phyloP scores from a whole-genome alignment of 1,284 basidiomycete species.

The Tetrapyrgos nigripes region DNA sequence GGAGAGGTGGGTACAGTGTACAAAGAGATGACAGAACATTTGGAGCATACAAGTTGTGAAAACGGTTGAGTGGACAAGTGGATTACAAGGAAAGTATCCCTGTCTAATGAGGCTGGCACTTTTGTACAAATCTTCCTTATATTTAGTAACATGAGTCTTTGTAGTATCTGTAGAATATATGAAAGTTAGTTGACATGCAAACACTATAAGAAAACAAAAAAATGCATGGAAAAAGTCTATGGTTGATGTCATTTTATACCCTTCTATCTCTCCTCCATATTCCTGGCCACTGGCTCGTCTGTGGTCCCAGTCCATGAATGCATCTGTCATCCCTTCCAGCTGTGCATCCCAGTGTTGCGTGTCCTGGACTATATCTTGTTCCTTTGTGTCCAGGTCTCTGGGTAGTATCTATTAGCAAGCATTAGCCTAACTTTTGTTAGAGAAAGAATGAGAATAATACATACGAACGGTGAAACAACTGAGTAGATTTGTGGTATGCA shows the following conservation, averaged over 20 bases:
- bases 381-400: background rate
- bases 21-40: background rate
- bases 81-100: background rate
- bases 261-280: background rate
- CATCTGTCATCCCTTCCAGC: background rate
- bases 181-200: too few relatives aligned
- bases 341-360: constrained; percentile 4
- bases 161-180: too few relatives aligned
- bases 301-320: background rate
- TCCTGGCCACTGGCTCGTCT: background rate
- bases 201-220: too few relatives aligned
- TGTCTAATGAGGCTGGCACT: constrained; percentile 2
- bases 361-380: background rate
- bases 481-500: too few relatives aligned
- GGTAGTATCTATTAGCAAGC: too few relatives aligned
- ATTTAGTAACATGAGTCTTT: too few relatives aligned
- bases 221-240: background rate
- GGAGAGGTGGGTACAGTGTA: background rate
- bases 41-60: constrained; percentile 1
- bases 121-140: too few relatives aligned
- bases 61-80: background rate
- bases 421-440: too few relatives aligned
- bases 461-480: too few relatives aligned
- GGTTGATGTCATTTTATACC: background rate
- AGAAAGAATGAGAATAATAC: too few relatives aligned